phyloP scores from a whole-genome alignment of 2,329 filamentous ascomycete genomes.

The Daldinia eschscholtzii region DNA sequence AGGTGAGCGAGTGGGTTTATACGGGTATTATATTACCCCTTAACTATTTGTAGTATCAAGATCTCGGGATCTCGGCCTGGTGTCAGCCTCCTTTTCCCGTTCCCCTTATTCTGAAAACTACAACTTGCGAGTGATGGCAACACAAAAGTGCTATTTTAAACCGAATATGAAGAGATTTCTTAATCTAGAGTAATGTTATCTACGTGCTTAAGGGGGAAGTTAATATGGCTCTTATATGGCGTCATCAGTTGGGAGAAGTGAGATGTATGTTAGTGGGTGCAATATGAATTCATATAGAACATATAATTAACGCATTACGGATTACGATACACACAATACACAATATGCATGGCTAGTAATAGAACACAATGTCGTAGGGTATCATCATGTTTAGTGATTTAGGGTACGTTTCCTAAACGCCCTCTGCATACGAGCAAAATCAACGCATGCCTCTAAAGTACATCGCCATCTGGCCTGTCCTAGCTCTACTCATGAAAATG shows the following conservation, averaged over 20 bases:
- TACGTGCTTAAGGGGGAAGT: neutral
- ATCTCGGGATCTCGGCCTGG: neutral
- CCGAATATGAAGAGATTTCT: no score
- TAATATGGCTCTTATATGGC: neutral
- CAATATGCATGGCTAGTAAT: neutral
- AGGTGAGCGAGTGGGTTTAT: neutral
- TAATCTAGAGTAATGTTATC: no score
- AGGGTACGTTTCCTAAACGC: neutral
- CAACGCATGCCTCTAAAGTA: conserved; percentile 2
- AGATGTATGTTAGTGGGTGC: neutral
- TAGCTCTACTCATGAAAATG: conserved; percentile 3
- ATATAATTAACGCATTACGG: neutral
- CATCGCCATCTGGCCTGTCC: neutral
- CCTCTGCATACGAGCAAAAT: conserved; percentile 2
- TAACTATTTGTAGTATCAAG: neutral
- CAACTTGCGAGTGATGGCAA: neutral
- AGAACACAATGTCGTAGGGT: conserved; percentile 1
- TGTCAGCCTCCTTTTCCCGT: neutral
- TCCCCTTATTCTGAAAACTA: neutral
- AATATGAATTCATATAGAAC: neutral
- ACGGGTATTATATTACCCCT: neutral
- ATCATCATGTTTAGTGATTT: conserved; percentile 5
- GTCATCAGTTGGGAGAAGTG: neutral
- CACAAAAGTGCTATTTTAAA: neutral
- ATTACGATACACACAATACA: neutral